Conservation (phyloP, 306 rosid species). For the Hippophae tibetana region DNA sequence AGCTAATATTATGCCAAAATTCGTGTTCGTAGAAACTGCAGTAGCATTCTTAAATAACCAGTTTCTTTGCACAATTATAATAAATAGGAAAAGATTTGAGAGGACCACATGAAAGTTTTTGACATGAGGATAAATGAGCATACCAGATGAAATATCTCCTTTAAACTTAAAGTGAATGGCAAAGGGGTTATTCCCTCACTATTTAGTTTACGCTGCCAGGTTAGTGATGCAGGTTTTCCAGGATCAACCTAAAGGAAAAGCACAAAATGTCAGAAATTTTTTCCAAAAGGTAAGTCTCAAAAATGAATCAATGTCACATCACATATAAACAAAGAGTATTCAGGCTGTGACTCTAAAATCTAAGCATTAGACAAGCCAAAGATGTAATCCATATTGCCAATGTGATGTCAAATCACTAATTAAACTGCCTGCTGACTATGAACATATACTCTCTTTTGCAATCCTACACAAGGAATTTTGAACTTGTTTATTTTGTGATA, state of each 20-base stretch:
- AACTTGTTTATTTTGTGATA: too few species aligned
- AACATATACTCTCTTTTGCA: too few species aligned
- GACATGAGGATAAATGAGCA: constrained; percentile 5
- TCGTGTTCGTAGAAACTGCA: constrained; percentile 5
- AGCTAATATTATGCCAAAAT: background rate
- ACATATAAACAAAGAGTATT: too few species aligned
- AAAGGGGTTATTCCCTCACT: constrained; percentile 22
- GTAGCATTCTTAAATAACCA: background rate
- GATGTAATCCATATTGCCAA: too few species aligned
- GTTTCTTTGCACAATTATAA: constrained; percentile 2
- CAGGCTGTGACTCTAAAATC: too few species aligned
- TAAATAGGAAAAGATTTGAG: background rate
- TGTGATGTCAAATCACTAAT: too few species aligned
- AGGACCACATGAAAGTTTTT: background rate
- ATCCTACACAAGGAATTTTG: too few species aligned
- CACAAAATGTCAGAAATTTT: constrained; percentile 4
- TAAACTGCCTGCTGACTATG: too few species aligned
- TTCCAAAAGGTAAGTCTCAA: background rate
- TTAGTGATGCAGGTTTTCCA: constrained; percentile 48
- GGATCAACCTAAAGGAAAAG: constrained; percentile 44
- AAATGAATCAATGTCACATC: background rate
- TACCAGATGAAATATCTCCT: constrained; percentile 68
- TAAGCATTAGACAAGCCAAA: too few species aligned
- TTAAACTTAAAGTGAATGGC: constrained; percentile 35
- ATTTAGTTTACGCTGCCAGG: constrained; percentile 72